Base-by-base conservation (phyloP, 1,284 basidiomycete genomes). In the Porogramme epimiltina region DNA sequence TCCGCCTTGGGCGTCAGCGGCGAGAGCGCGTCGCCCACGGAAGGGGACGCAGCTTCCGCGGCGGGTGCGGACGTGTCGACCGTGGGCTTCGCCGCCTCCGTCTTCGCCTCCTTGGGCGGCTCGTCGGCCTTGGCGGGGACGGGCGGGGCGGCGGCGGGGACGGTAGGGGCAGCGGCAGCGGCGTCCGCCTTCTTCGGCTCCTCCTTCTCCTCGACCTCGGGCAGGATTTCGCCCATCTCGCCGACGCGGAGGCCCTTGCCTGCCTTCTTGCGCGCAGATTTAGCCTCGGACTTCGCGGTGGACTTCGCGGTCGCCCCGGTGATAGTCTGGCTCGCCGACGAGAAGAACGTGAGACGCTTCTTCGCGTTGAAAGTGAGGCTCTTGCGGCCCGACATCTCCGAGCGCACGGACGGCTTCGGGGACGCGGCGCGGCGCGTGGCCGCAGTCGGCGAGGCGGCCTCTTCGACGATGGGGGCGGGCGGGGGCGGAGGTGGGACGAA, bases 161-260 rank as follows among this genome's bases (percentile, higher is more conserved):
- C 22, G 13, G 25, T 38, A 38, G 49, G 34, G n/a, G 45, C 37
- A 22, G 53, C 25, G 3, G 42, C 45, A 6, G 36, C 42, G 0
- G 16, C 37, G 2, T 18, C 41, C 2, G 38, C 18, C 51, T 49
- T 44, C 46, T 44, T 45, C 8, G 49, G 33, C 58, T 66, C 61
- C 34, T 57, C 60, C 33, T 63, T 60, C 39, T 73, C 67, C 42
- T 73, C 76, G 59, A 81, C 84, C 57, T 85, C 82, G 22, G 67
- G 57, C 31, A 86, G 61, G 20, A 81, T 72, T 62, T 88, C 84
- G 42, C 85, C 87, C 76, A 86, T 73, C 70, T 89, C 86, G 18
- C 84, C 83, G 45, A 38, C 36, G 34, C 34, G 34, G 13, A 8
- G 28, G 28, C 13, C 59, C 62, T 67, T 73, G 65, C 45, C 42